Evolutionary conservation across 768 basidiomycete genomes (phyloP).

Genomic region (Suillus weaverae): DNA sequence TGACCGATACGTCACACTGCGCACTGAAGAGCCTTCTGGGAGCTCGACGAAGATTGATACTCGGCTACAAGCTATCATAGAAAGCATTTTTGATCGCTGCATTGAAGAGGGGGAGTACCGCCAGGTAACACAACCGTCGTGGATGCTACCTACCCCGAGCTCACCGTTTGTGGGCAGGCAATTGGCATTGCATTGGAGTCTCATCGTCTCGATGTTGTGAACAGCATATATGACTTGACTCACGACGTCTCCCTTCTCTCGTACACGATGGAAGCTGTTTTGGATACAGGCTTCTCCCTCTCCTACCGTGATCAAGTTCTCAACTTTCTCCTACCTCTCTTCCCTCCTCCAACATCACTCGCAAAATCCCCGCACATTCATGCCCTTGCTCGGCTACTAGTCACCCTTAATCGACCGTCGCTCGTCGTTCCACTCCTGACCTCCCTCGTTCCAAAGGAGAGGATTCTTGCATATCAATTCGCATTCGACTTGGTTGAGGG

Average conservation of each 20-base stretch:
- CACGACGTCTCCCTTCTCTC: constrained; percentile 78
- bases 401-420: constrained; percentile 82
- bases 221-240: constrained; percentile 70
- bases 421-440: constrained; percentile 73
- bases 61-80: constrained; percentile 80
- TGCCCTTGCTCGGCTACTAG: constrained; percentile 83
- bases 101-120: constrained; percentile 88
- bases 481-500: constrained; percentile 96
- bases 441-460: constrained; percentile 69
- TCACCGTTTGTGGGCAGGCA: constrained; percentile 51
- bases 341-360: constrained; percentile 71
- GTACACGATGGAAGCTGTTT: constrained; percentile 90
- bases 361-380: constrained; percentile 76
- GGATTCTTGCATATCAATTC: constrained; percentile 87
- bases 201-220: constrained; percentile 82
- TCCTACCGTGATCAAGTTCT: constrained; percentile 82
- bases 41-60: constrained; percentile 70
- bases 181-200: constrained; percentile 96
- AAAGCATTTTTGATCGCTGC: constrained; percentile 84
- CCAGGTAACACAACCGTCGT: constrained; percentile 51
- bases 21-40: constrained; percentile 50
- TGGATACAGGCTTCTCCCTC: constrained; percentile 87
- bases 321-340: constrained; percentile 79
- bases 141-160: not conserved
- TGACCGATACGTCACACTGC: constrained; percentile 83